A percentile compares a stretch with the other conserved stretches of the same genome.
phyloP scores from a whole-genome alignment of 2,329 filamentous ascomycete species.

The Chaetomiaceae sp. region DNA sequence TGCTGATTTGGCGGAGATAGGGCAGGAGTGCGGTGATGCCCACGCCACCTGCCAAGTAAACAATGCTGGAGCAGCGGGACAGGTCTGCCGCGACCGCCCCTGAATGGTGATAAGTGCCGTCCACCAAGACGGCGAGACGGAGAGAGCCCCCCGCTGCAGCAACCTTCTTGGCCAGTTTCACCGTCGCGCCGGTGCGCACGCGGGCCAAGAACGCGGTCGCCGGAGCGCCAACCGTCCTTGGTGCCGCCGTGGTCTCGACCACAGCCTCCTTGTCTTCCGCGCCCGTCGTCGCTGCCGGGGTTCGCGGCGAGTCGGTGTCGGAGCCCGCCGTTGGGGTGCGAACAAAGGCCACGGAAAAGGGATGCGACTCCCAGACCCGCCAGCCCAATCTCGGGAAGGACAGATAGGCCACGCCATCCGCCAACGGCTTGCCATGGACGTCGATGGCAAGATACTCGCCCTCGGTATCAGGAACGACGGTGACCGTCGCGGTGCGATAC shows the following conservation, averaged over 20 bases:
- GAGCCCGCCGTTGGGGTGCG: too few relatives aligned
- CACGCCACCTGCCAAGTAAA: conserved; percentile 34
- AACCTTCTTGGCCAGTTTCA: conserved; percentile 16
- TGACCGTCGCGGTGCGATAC: conserved; percentile 9
- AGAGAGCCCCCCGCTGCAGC: neutral
- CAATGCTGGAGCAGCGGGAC: conserved; percentile 25
- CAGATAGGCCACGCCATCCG: conserved; percentile 33
- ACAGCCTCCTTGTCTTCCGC: neutral
- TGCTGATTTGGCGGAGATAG: conserved; percentile 19
- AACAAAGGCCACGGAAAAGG: conserved; percentile 33
- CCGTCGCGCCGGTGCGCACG: conserved; percentile 25
- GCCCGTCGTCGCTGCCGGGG: neutral
- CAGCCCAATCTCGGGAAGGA: conserved; percentile 35
- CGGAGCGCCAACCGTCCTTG: neutral
- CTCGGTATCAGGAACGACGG: conserved; percentile 25
- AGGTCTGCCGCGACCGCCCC: conserved; percentile 21
- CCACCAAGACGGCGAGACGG: conserved; percentile 27
- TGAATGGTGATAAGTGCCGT: conserved; percentile 29
- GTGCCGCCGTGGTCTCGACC: neutral
- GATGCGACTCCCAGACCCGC: conserved; percentile 37
- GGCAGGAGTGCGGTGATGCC: conserved; percentile 32
- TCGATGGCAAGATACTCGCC: conserved; percentile 34
- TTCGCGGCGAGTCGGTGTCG: neutral
- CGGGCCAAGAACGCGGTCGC: conserved; percentile 25
- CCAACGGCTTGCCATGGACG: conserved; percentile 25